Base-by-base conservation (phyloP, 805 yeast genomes). In the Candida maris region DNA sequence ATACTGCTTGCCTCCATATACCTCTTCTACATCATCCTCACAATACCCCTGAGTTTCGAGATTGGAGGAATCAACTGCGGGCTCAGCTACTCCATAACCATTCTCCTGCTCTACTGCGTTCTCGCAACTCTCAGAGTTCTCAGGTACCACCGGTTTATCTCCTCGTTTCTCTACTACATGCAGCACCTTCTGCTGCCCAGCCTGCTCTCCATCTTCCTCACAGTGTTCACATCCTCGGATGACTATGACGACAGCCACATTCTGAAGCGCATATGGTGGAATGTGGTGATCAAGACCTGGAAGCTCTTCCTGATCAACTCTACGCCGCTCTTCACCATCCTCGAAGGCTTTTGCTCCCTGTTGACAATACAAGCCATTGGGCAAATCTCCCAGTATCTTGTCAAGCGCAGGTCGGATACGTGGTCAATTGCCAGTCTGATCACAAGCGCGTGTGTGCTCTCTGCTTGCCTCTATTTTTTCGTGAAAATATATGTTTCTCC, bases 61-160 rank as follows among this genome's bases (percentile, higher is more conserved):
- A 82, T 87, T 25, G 97, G 97, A 7, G 97, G 97, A 1, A 72
- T 81, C 14, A 71, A 77, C 38, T 91, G 97, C 61, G 98, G 98
- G 1, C 65, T 93, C 41, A 78, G 94, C 14, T 93, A 79, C 58
- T 79, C 91, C 0, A 71, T 79, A 21, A 80, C 95, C 5, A 70
- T 91, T 32, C 75, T 85, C 37, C 65, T 75, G 28, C 61, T 83
- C 35, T 89, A 88, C 60, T 80, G 85, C 42, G 56, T 75, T 5
- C 64, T 86, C 37, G 85, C 96, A 6, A 79, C 94, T 1, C 52
- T 87, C 20, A 70, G 94, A 39, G 68, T 87, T 20, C 47, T 79
- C 28, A 59, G 59, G 35, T 67, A 70, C 40, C 67, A 73, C 47
- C 54, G 68, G 37, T 62, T 75, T 58, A 43, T 61, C 44, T 73